These are phyloP conservation scores for Aureobasidium sp. DNA, from an alignment of 2,329 filamentous ascomycete genomes.

Conservation along the genomic window DNA sequence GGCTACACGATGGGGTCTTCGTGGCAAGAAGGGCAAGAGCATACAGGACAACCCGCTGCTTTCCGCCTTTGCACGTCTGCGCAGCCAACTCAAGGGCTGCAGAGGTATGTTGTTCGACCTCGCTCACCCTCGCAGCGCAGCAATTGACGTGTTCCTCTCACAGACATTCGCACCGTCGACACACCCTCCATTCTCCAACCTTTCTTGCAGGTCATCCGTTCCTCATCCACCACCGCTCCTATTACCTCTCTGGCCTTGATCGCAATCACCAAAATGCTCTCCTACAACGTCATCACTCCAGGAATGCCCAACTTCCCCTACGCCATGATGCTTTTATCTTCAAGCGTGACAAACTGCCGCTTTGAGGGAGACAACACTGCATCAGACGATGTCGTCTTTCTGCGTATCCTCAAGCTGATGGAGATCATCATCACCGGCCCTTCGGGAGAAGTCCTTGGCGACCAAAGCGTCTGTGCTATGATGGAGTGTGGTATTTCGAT, in stretches of 20 bases:
- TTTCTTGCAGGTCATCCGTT: constrained; percentile 93
- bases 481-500: constrained; percentile 97
- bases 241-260: constrained; percentile 93
- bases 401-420: constrained; percentile 95
- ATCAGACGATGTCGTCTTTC: constrained; percentile 87
- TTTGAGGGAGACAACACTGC: constrained; percentile 95
- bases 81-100: constrained; percentile 77
- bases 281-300: constrained; percentile 81
- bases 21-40: constrained; percentile 93
- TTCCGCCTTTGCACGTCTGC: constrained; percentile 82
- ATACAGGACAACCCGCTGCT: constrained; percentile 97
- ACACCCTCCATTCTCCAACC: constrained; percentile 82
- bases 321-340: constrained; percentile 90
- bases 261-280: constrained; percentile 91
- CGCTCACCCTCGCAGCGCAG: neutral
- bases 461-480: constrained; percentile 98
- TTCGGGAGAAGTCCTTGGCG: constrained; percentile 85
- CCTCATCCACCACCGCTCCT: constrained; percentile 88
- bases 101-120: constrained; percentile 51
- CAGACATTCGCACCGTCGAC: constrained; percentile 82
- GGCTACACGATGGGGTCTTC: constrained; percentile 81
- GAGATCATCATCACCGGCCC: constrained; percentile 95
- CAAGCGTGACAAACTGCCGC: constrained; percentile 92
- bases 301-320: constrained; percentile 79
- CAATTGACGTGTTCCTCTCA: neutral